Percentiles rank a stretch among this genome's conserved stretches.
These are phyloP conservation scores for Penicillium nordicum DNA, from an alignment of 2,329 filamentous ascomycete genomes.

Conservation along the genomic window DNA sequence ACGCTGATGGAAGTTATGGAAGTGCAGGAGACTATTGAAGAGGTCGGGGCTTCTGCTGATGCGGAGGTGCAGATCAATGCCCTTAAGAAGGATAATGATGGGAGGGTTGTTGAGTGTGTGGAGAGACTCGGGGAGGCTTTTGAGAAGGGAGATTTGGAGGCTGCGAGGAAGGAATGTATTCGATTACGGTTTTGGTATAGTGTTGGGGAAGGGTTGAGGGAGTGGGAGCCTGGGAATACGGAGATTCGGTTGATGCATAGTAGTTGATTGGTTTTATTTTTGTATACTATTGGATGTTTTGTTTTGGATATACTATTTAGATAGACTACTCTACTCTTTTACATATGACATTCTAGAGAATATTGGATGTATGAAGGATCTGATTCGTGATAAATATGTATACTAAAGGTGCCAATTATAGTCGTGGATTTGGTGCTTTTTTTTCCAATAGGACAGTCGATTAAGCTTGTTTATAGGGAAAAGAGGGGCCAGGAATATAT, in stretches of 20 bases:
- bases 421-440: not conserved
- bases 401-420: not conserved
- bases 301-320: not conserved
- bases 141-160: constrained; percentile 60
- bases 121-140: constrained; percentile 63
- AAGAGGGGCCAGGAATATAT: not conserved
- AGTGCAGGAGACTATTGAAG: constrained; percentile 70
- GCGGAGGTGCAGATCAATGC: constrained; percentile 61
- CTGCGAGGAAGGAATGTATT: constrained; percentile 69
- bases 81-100: constrained; percentile 65
- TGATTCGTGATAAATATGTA: not conserved
- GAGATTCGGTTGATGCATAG: constrained; percentile 53
- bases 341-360: not conserved
- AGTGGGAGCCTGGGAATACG: constrained; percentile 76
- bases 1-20: constrained; percentile 86
- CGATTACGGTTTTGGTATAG: constrained; percentile 87
- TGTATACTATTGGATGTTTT: constrained; percentile 3
- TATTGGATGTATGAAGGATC: not conserved
- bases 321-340: not conserved
- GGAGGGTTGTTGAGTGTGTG: constrained; percentile 63
- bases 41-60: constrained; percentile 50
- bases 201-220: constrained; percentile 72
- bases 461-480: not conserved
- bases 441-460: not conserved
- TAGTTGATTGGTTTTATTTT: constrained; percentile 27